Base-by-base conservation (phyloP, 179 eudicot species). In the Beta corolliflora region DNA sequence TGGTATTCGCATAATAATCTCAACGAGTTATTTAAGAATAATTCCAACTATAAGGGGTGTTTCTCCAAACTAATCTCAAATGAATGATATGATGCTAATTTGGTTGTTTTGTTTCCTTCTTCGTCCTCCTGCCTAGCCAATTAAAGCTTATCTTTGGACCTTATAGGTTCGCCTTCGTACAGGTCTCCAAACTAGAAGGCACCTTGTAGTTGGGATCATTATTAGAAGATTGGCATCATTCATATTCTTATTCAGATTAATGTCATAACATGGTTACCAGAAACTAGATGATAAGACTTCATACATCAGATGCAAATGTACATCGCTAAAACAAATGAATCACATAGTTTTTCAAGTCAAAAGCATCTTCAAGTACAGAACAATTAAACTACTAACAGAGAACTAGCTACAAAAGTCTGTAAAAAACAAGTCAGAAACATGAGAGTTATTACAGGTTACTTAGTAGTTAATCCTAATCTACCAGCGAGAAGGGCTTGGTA, bases 401-500 rank as follows among this genome's bases (percentile, higher is more conserved):
- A 36, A 36, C 41, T 36, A 13, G 46, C 52, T 46, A 74, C 75
- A 9, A 36, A 25, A 61, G 71, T 58, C 79, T 79, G 52, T 65
- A 7, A 79, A n/a, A 71, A 54, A 9, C 52, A 15, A 16, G 73
- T 58, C 21, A 72, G 74, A n/a, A 50, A 69, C 77, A 61, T 29
- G 9, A 71, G 71, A 48, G 56, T 13, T n/a, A 56, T 14, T 64
- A 53, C n/a, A 59, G 45, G 56, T 65, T 56, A 55, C 1, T 12
- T 44, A 45, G 19, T 19, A 59, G 31, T 21, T 48, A 58, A 56
- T 56, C 52, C 65, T 74, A 53, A 46, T 81, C 83, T 81, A 90
- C 91, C 92, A 87, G 7, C 84, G 63, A 36, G 92, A 88, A 21
- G 95, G 97, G 87, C 92, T 93, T 0, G 91, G 93, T 50, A 93